Evolutionary conservation across 768 basidiomycete species (phyloP).

Genomic region (Lentinula raphanica): DNA sequence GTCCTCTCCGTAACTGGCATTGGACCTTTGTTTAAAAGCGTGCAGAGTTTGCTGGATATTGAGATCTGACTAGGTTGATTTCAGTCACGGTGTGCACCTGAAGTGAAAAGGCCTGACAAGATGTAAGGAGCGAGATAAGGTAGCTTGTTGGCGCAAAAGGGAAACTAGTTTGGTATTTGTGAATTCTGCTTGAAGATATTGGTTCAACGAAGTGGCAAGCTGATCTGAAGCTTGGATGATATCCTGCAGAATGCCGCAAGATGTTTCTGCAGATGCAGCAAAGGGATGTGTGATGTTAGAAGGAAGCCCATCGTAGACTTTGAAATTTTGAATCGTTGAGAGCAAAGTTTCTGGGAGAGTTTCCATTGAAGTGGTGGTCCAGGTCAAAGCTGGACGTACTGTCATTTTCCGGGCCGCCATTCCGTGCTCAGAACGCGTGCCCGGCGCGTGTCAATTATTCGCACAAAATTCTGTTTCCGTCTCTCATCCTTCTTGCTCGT

Average conservation of each 20-base stretch:
- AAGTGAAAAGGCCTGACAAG: slow-evolving; percentile 34
- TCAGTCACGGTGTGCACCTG: slow-evolving; percentile 12
- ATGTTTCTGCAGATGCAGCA: slow-evolving; percentile 34
- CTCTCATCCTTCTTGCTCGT: background rate
- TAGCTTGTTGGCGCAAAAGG: slow-evolving; percentile 58
- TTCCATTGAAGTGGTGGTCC: background rate
- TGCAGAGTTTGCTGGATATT: slow-evolving; percentile 45
- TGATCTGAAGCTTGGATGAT: slow-evolving; percentile 48
- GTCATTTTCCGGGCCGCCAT: background rate
- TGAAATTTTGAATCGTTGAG: slow-evolving; percentile 37
- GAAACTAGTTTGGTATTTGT: slow-evolving; percentile 66
- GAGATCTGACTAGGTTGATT: slow-evolving; percentile 43
- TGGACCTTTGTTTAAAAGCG: slow-evolving; percentile 40
- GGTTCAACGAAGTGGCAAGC: slow-evolving; percentile 47
- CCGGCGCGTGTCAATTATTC: background rate
- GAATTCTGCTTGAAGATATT: slow-evolving; percentile 44
- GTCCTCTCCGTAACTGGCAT: slow-evolving; percentile 56
- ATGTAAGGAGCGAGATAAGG: slow-evolving; percentile 46
- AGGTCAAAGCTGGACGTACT: background rate
- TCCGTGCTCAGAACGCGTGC: background rate
- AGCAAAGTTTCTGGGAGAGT: slow-evolving; percentile 29
- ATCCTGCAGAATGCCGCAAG: slow-evolving; percentile 41
- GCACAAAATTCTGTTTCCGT: background rate
- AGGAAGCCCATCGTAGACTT: slow-evolving; percentile 31
- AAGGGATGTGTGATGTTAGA: slow-evolving; percentile 40